phyloP scores from a whole-genome alignment of 352 stramenopile genomes.

The Pythium sukuiense region DNA sequence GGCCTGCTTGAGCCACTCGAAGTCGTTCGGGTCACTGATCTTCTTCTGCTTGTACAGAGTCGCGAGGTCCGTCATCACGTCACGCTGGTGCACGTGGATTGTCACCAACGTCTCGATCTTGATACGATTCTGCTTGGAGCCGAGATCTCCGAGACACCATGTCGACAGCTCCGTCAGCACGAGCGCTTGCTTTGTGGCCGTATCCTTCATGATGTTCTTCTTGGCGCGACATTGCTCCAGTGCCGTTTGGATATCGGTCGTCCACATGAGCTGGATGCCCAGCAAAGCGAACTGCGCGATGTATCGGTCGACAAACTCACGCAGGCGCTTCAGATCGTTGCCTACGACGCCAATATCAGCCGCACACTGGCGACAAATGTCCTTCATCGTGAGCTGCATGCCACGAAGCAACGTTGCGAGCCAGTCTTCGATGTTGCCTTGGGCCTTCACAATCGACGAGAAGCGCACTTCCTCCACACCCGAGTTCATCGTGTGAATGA shows the following conservation, averaged over 20 bases:
- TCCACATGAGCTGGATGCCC: constrained; percentile 97
- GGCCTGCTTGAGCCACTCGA: constrained; percentile 99
- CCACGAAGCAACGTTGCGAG: constrained; percentile 93
- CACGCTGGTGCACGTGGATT: constrained; percentile 97
- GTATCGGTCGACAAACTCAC: constrained; percentile 94
- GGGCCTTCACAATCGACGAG: constrained; percentile 92
- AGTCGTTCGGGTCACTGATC: constrained; percentile 97
- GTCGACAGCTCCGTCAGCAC: constrained; percentile 94
- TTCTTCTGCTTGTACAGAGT: constrained; percentile 95
- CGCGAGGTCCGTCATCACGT: constrained; percentile 95
- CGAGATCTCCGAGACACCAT: constrained; percentile 96
- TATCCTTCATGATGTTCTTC: constrained; percentile 98
- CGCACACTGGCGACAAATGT: constrained; percentile 93
- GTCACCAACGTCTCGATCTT: constrained; percentile 98
- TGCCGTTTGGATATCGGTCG: constrained; percentile 93
- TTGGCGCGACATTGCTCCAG: constrained; percentile 94
- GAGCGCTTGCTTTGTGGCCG: constrained; percentile 92
- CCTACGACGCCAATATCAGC: constrained; percentile 91
- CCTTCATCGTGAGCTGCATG: constrained; percentile 98
- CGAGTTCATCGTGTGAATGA: constrained; percentile 93
- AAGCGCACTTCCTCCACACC: constrained; percentile 96
- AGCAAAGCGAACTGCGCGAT: constrained; percentile 95
- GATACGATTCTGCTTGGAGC: constrained; percentile 95
- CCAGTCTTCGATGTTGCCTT: constrained; percentile 99
- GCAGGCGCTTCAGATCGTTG: constrained; percentile 90